Evolutionary conservation across 2,329 filamentous ascomycete genomes (phyloP).

Genomic region (Rhexocercosporidium sp.): DNA sequence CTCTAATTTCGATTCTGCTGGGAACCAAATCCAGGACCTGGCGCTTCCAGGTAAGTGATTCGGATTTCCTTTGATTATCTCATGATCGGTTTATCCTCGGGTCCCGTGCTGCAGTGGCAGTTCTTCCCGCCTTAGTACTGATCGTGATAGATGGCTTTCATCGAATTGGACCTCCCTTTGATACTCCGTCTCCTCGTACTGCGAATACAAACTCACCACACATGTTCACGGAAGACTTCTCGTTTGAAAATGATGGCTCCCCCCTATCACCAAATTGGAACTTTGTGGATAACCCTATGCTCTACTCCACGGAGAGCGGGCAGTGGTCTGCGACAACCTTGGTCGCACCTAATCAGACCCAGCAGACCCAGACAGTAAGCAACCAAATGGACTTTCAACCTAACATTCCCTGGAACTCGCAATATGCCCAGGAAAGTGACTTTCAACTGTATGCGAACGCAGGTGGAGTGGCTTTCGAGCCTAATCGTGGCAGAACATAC

Average conservation of each 20-base stretch:
- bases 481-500: slow-evolving; percentile 62
- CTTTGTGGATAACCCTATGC: slow-evolving; percentile 4
- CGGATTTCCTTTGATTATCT: neutral
- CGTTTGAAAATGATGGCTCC: slow-evolving; percentile 24
- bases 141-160: slow-evolving; percentile 29
- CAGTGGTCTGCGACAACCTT: slow-evolving; percentile 25
- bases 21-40: slow-evolving; percentile 26
- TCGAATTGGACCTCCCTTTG: slow-evolving; percentile 20
- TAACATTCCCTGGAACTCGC: slow-evolving; percentile 34
- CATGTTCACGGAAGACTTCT: slow-evolving; percentile 22
- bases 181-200: slow-evolving; percentile 16
- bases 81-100: neutral
- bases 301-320: slow-evolving; percentile 16
- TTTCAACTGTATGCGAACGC: slow-evolving; percentile 24
- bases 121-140: slow-evolving; percentile 12
- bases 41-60: slow-evolving; percentile 28
- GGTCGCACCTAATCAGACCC: slow-evolving; percentile 16
- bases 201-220: slow-evolving; percentile 22
- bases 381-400: slow-evolving; percentile 13
- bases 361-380: slow-evolving; percentile 14
- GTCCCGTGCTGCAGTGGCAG: neutral
- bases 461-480: slow-evolving; percentile 53
- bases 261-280: slow-evolving; percentile 13
- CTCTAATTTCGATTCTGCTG: slow-evolving; percentile 23
- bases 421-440: slow-evolving; percentile 25